Evolutionary conservation across 768 basidiomycete genomes (phyloP).

Genomic region (Leccinum broughii): DNA sequence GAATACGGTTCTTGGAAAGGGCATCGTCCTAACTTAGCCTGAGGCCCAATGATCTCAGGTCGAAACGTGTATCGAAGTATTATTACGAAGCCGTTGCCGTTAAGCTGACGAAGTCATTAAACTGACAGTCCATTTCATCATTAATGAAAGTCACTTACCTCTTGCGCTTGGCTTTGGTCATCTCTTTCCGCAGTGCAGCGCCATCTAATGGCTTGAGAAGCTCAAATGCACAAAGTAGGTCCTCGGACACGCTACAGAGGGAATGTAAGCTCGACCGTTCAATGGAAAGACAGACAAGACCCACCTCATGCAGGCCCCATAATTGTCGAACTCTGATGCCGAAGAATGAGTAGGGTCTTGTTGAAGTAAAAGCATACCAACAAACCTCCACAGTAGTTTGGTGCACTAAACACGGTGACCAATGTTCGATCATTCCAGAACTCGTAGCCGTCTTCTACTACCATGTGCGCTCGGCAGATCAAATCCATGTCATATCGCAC

Average conservation of each 20-base stretch:
- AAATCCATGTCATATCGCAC: conserved; percentile 97
- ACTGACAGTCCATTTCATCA: background rate
- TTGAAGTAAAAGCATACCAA: conserved; percentile 17
- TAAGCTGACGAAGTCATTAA: conserved; percentile 22
- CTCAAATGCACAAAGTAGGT: conserved; percentile 96
- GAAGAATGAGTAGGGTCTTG: conserved; percentile 18
- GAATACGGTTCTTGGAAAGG: conserved; percentile 17
- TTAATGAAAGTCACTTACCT: conserved; percentile 49
- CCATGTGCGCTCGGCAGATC: conserved; percentile 99
- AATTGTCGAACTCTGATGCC: conserved; percentile 84
- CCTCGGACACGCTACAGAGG: conserved; percentile 81
- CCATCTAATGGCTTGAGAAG: conserved; percentile 94
- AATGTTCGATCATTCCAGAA: conserved; percentile 99
- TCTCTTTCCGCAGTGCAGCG: conserved; percentile 93
- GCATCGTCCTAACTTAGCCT: conserved; percentile 1
- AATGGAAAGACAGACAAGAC: conserved; percentile 14
- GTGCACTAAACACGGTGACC: conserved; percentile 98
- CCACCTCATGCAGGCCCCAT: conserved; percentile 93
- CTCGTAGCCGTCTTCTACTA: conserved; percentile 98
- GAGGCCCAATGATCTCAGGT: conserved; percentile 11
- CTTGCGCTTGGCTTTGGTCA: conserved; percentile 98
- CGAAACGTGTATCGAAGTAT: background rate
- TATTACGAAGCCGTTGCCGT: conserved; percentile 37
- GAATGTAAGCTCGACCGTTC: conserved; percentile 15
- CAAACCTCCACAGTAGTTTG: conserved; percentile 94